phyloP scores from a whole-genome alignment of 2,329 filamentous ascomycete species.

The Epichloe scottii region DNA sequence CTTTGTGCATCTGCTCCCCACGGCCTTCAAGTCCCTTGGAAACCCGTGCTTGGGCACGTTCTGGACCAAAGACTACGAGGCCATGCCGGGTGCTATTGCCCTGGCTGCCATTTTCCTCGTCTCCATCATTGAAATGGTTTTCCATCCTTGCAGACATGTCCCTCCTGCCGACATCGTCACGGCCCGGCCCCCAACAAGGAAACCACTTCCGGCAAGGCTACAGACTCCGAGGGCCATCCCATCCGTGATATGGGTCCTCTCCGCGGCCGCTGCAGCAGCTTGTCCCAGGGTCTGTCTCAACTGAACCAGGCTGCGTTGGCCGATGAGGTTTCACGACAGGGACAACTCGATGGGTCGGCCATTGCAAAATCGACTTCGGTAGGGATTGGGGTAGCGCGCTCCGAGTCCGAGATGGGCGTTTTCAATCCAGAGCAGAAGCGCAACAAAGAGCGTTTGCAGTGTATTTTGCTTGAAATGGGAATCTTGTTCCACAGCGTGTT shows the following conservation, averaged over 20 bases:
- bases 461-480: conserved; percentile 64
- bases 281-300: conserved; percentile 20
- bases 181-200: neutral
- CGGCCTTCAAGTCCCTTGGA: conserved; percentile 49
- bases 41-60: conserved; percentile 59
- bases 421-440: conserved; percentile 39
- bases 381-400: neutral
- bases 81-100: conserved; percentile 68
- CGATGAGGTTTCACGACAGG: conserved; percentile 3
- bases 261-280: conserved; percentile 21
- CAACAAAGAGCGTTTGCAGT: conserved; percentile 60
- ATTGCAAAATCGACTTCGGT: neutral
- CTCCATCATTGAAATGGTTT: conserved; percentile 65
- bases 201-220: neutral
- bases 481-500: conserved; percentile 56
- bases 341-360: neutral
- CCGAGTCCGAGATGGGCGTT: conserved; percentile 4
- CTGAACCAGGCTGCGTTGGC: conserved; percentile 11
- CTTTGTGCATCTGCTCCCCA: conserved; percentile 63
- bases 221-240: conserved; percentile 7
- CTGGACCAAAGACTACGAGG: conserved; percentile 63
- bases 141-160: conserved; percentile 30
- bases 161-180: conserved; percentile 7
- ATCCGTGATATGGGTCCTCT: conserved; percentile 22
- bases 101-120: conserved; percentile 70